phyloP scores from a whole-genome alignment of 2,329 filamentous ascomycete genomes.

The Stylonectria norvegica region DNA sequence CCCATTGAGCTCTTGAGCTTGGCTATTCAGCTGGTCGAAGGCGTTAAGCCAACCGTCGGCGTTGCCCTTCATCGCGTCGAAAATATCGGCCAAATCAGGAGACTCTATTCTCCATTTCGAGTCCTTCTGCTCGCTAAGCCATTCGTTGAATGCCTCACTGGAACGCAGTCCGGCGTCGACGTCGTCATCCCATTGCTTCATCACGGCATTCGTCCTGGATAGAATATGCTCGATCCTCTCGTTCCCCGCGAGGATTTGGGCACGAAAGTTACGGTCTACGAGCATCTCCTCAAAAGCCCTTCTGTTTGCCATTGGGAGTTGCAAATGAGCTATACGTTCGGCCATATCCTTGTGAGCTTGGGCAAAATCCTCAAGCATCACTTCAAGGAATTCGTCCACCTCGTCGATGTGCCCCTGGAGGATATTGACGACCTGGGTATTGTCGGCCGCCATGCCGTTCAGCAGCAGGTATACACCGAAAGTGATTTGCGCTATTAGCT shows the following conservation, averaged over 20 bases:
- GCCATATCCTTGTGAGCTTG: slow-evolving; percentile 75
- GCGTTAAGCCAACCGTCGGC: slow-evolving; percentile 85
- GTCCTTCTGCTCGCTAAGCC: slow-evolving; percentile 65
- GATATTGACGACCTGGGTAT: slow-evolving; percentile 82
- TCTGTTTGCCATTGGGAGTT: slow-evolving; percentile 78
- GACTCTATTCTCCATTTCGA: slow-evolving; percentile 60
- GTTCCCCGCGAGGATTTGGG: slow-evolving; percentile 81
- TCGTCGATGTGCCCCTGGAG: slow-evolving; percentile 91
- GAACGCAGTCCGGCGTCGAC: slow-evolving; percentile 73
- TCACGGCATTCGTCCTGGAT: slow-evolving; percentile 68
- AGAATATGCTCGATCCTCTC: slow-evolving; percentile 89
- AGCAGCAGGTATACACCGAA: slow-evolving; percentile 90
- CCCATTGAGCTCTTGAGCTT: slow-evolving; percentile 66
- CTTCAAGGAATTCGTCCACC: slow-evolving; percentile 85
- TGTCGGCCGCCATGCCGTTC: slow-evolving; percentile 81
- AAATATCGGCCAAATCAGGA: slow-evolving; percentile 65
- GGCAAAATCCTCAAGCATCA: slow-evolving; percentile 79
- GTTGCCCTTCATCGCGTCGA: slow-evolving; percentile 87
- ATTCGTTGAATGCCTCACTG: slow-evolving; percentile 71
- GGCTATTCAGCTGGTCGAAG: slow-evolving; percentile 70
- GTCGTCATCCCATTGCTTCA: slow-evolving; percentile 77
- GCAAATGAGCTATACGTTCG: slow-evolving; percentile 75
- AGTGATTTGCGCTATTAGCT: slow-evolving; percentile 86
- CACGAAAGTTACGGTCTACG: slow-evolving; percentile 76
- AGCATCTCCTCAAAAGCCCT: slow-evolving; percentile 83